Base-by-base conservation (phyloP, 805 yeast species). In the Yamadazyma sp. region DNA sequence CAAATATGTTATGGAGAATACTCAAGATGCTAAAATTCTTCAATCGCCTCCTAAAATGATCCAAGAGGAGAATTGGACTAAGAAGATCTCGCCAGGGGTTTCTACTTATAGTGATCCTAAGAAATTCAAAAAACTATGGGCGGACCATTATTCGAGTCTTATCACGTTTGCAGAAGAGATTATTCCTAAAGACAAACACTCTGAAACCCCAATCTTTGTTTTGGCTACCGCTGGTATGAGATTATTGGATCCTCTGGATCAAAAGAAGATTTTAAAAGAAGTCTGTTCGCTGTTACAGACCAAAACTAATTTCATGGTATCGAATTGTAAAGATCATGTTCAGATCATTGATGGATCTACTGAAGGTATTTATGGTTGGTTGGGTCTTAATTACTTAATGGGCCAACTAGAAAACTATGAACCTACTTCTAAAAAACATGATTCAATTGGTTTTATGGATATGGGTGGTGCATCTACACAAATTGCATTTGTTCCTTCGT, bases 381-480 rank as follows among this genome's bases (percentile, higher is more conserved):
- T 93, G 20, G 93, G 91, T 0, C 66, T 93, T 31, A 93, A 93
- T 56, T 93, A 91, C 59, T 60, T 93, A 37, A 73, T 82, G 59
- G 82, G 85, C 1, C 75, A 75, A 40, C 65, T 85, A 31, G 69
- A 80, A 41, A 55, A 71, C 35, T 75, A 70, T 47, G 69, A 69
- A 23, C 46, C 61, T 5, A 36, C 43, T 2, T 56, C 53, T 8
- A 53, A 58, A 2, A 46, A 31, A 3, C 83, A 75, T 48, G 59
- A 60, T n/a, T 79, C 95, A 0, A 81, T 75, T 45, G 98, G 98
- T 4, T 91, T 93, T 49, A 83, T 93, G 91, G 98, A 93, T 58
- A 93, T 93, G 98, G 98, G 98, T 11, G 98, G 98, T 10, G 98
- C 98, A 0, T 87, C 96, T 2, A 87, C 96, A 0, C 98, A 93